A percentile compares a stretch with the other conserved stretches of the same genome.
Evolutionary conservation across 805 yeast species (phyloP).

Genomic region (Candida krabiensis): DNA sequence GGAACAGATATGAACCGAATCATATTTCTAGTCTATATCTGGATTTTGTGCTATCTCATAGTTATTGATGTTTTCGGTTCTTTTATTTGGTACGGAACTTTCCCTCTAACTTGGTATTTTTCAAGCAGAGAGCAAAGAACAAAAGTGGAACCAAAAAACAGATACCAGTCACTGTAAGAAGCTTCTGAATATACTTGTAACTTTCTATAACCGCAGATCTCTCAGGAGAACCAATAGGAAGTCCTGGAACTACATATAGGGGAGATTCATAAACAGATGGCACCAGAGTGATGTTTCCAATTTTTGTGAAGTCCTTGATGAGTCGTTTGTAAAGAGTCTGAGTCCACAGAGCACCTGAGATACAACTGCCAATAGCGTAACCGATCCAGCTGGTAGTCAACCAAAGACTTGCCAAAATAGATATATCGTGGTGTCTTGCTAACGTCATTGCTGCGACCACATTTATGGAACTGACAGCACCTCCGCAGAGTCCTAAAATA

Average conservation of each 20-base stretch:
- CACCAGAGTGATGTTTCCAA: not conserved
- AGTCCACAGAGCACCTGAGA: slow-evolving; percentile 1
- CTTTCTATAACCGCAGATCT: not conserved
- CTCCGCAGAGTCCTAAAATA: not conserved
- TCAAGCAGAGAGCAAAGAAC: not conserved
- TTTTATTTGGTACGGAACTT: too few species aligned
- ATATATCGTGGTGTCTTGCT: not conserved
- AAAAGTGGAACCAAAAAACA: not conserved
- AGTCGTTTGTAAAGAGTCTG: not conserved
- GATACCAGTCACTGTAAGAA: not conserved
- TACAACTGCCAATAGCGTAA: not conserved
- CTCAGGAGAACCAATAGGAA: not conserved
- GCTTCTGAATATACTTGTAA: not conserved
- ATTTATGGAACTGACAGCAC: not conserved
- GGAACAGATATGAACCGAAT: too few species aligned
- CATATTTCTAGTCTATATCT: too few species aligned
- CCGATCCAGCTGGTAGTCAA: not conserved
- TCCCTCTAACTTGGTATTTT: not conserved
- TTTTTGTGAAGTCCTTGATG: not conserved
- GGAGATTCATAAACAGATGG: not conserved
- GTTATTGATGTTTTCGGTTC: too few species aligned
- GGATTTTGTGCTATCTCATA: too few species aligned
- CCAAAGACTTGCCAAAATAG: not conserved
- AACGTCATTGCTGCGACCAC: not conserved
- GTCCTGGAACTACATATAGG: not conserved